phyloP scores from a whole-genome alignment of 2,329 filamentous ascomycete species.

The Colletotrichum tropicicola region DNA sequence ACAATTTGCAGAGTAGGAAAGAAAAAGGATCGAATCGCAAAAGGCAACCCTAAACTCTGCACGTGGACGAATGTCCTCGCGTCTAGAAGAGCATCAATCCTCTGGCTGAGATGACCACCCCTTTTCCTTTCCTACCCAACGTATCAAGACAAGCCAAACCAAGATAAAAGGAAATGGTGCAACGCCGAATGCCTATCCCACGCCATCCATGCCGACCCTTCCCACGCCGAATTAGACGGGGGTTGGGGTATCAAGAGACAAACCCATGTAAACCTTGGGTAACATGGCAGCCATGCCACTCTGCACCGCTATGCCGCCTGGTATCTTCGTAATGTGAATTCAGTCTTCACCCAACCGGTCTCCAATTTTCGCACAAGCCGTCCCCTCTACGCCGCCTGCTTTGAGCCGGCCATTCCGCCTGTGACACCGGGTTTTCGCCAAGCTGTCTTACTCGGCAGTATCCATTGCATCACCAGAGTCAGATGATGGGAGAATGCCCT shows the following conservation, averaged over 20 bases:
- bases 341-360: background rate
- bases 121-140: background rate
- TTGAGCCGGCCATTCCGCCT: background rate
- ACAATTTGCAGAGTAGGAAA: background rate
- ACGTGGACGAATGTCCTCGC: background rate
- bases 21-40: background rate
- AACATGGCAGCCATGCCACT: constrained; percentile 29
- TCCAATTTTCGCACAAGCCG: background rate
- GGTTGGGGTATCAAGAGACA: constrained; percentile 15
- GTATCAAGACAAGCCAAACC: background rate
- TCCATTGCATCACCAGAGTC: constrained; percentile 38
- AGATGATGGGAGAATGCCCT: constrained; percentile 51
- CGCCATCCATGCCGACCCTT: constrained; percentile 22
- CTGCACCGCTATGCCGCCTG: constrained; percentile 30
- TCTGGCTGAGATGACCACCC: background rate
- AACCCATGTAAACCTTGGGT: constrained; percentile 17
- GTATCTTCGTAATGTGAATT: constrained; percentile 30
- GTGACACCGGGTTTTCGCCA: background rate
- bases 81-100: background rate
- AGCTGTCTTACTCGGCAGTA: constrained; percentile 30
- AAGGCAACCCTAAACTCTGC: background rate
- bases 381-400: background rate
- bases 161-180: constrained; percentile 23
- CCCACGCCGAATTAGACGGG: background rate
- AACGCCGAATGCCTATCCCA: constrained; percentile 20